Conservation (phyloP, 148 eudicot species). For the Fagopyrum tataricum region DNA sequence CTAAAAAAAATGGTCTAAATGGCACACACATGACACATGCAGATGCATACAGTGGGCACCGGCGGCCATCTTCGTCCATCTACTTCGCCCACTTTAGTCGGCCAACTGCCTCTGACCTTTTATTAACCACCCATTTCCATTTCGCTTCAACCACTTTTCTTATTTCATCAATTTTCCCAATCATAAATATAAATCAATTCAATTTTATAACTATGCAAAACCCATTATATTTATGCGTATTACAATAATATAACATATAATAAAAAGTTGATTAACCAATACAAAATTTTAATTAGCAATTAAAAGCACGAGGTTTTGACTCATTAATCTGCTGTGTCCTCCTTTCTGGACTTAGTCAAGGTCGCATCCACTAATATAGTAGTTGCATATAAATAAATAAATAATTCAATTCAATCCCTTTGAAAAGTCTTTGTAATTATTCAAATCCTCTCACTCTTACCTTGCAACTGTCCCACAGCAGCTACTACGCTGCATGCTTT, state of each 20-base stretch:
- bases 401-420: background rate
- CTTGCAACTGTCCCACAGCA: background rate
- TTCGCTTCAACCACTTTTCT: background rate
- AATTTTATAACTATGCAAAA: background rate
- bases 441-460: slow-evolving; percentile 4
- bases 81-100: background rate
- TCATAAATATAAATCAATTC: background rate
- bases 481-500: slow-evolving; percentile 5
- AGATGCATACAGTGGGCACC: background rate
- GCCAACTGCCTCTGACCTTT: background rate
- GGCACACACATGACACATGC: background rate
- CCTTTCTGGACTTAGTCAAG: background rate
- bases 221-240: background rate
- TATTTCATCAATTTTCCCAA: no score
- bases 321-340: background rate
- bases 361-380: background rate
- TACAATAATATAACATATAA: background rate
- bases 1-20: background rate
- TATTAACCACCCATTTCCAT: background rate
- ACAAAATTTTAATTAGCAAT: background rate
- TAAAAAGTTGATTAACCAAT: background rate
- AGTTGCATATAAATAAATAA: background rate
- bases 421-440: background rate
- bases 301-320: slow-evolving; percentile 2
- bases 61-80: background rate